These are phyloP conservation scores for Solanum habrochaites DNA, from an alignment of 257 asterid species.

Conservation along the genomic window DNA sequence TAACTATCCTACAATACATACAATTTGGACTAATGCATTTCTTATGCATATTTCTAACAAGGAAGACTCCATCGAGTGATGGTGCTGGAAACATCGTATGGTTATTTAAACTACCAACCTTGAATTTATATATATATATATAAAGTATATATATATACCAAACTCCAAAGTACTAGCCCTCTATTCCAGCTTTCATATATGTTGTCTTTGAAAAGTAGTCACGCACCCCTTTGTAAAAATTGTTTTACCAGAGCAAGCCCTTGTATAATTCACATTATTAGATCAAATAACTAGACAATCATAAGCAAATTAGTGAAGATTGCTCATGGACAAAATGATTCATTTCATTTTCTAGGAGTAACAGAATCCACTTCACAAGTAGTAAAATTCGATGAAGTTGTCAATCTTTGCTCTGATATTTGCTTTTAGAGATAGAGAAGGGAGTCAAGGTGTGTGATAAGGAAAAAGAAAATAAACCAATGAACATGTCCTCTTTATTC, in stretches of 20 bases:
- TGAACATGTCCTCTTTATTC: background rate
- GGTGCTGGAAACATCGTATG: constrained; percentile 42
- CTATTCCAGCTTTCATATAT: constrained; percentile 57
- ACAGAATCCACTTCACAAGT: background rate
- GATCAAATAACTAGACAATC: constrained; percentile 49
- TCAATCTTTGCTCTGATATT: background rate
- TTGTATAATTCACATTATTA: constrained; percentile 23
- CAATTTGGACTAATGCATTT: too few species aligned
- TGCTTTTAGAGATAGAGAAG: background rate
- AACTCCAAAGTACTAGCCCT: constrained; percentile 74
- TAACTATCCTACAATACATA: too few species aligned
- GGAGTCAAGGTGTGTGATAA: background rate
- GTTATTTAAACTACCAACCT: constrained; percentile 1
- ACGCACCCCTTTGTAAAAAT: constrained; percentile 45
- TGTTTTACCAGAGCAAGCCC: constrained; percentile 20
- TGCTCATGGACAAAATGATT: background rate
- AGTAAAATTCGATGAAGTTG: background rate
- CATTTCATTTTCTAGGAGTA: background rate
- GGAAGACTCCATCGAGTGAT: constrained; percentile 65
- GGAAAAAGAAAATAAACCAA: background rate
- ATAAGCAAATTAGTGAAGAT: constrained; percentile 11
- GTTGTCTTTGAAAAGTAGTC: constrained; percentile 80
- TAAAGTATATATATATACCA: constrained; percentile 19
- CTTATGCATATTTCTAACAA: too few species aligned
- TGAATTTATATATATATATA: background rate